A percentile compares a stretch with the other conserved stretches of the same genome.
phyloP scores from a whole-genome alignment of 805 yeast genomes.

The Alloascoidea hylecoeti region DNA sequence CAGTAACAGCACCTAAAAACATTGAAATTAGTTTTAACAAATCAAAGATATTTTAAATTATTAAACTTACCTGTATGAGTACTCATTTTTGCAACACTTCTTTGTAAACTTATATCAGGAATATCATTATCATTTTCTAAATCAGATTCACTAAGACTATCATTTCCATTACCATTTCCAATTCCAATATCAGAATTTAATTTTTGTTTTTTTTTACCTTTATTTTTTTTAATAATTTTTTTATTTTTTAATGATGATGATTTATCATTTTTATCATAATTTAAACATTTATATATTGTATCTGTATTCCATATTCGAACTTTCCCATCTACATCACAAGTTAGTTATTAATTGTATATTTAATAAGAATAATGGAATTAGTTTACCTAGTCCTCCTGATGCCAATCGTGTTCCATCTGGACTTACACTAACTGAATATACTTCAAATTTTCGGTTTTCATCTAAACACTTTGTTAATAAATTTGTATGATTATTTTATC shows the following conservation, averaged over 20 bases:
- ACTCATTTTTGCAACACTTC: conserved; percentile 38
- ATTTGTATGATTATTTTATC: no score
- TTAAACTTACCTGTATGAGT: conserved; percentile 65
- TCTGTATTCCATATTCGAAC: conserved; percentile 87
- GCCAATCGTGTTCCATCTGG: conserved; percentile 79
- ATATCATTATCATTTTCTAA: not conserved
- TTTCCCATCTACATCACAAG: conserved; percentile 50
- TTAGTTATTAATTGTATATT: no score
- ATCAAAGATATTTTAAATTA: not conserved
- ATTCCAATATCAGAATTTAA: not conserved
- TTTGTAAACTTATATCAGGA: conserved; percentile 1
- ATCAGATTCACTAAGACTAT: no score
- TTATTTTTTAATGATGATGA: not conserved
- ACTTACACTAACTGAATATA: conserved; percentile 70
- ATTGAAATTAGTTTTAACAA: not conserved
- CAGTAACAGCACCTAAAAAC: conserved; percentile 57
- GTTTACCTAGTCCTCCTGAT: conserved; percentile 60
- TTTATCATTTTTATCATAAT: not conserved
- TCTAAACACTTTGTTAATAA: conserved; percentile 25
- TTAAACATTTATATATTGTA: conserved; percentile 57
- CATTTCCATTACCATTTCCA: not conserved
- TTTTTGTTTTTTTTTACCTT: conserved; percentile 1
- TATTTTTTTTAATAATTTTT: conserved; percentile 1
- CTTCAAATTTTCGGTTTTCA: conserved; percentile 69
- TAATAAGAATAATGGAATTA: no score